Conservation (phyloP, 208 protist genomes). For the Trypanosoma platydactyli region DNA sequence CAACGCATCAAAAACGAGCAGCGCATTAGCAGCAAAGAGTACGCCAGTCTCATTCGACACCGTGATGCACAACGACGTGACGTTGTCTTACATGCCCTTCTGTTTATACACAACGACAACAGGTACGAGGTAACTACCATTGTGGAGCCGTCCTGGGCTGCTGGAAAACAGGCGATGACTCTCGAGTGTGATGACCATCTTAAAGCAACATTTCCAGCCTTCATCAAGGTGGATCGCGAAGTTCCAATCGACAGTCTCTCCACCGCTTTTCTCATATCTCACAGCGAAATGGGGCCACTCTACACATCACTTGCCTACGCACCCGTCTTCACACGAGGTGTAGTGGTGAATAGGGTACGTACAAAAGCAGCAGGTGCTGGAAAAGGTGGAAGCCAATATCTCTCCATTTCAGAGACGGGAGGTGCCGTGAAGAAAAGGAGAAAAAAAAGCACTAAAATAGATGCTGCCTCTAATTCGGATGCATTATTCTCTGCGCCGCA, state of each 20-base stretch:
- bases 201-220: conserved; percentile 43
- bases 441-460: conserved; percentile 20
- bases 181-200: conserved; percentile 39
- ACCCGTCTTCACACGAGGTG: conserved; percentile 53
- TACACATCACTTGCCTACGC: conserved; percentile 80
- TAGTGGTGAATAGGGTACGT: neutral
- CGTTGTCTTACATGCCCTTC: conserved; percentile 46
- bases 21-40: conserved; percentile 77
- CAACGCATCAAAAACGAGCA: conserved; percentile 51
- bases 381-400: neutral
- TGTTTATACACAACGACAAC: conserved; percentile 61
- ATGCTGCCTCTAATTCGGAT: neutral
- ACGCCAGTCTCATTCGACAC: conserved; percentile 59
- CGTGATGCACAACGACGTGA: conserved; percentile 44
- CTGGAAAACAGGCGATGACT: conserved; percentile 58
- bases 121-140: conserved; percentile 73
- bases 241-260: conserved; percentile 62
- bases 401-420: neutral
- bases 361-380: neutral
- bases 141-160: conserved; percentile 51
- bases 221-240: conserved; percentile 71
- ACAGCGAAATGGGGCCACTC: conserved; percentile 60
- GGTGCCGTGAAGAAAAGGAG: conserved; percentile 4
- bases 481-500: too few species aligned
- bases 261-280: conserved; percentile 64